Evolutionary conservation across 495 filamentous ascomycete species (phyloP), one percentile per base, ranked within the genome.

Genomic region (Aspergillus steynii): DNA sequence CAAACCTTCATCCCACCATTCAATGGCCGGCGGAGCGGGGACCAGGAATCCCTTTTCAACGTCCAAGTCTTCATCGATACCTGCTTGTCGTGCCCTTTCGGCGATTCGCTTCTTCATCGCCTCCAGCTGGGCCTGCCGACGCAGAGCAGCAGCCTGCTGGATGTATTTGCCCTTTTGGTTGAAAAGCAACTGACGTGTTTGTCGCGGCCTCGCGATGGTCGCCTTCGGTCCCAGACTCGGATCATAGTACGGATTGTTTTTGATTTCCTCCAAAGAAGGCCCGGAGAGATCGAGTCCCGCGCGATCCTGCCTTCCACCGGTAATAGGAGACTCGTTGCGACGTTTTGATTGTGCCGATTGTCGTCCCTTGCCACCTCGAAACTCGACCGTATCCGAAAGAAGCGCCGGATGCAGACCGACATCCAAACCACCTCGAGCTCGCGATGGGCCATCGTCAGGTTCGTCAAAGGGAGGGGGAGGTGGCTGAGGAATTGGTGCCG

Each of bases 131-230:
- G 89, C 91, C 74, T 96, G 91, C 61, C 91, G 82, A 50, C 95
- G 86, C 26, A 97, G 79, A 61, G 92, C 92, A 70, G 89, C 92
- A 2, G 90, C 96, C 72, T 97, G 94, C 62, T 90, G 86, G 55
- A 97, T 96, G 68, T 96, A 98, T 83, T 97, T 97, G 54, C 95
- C 95, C 71, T 96, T 96, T 67, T 93, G 88, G 75, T 97, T 96
- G 82, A 99, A 98, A 10, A 91, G 73, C 25, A 99, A 83, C 65
- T 91, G 86, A 49, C 90, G 86, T 2, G 90, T 79, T 56, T 88
- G 79, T 45, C 92, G 83, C 27, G 81, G 82, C 65, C 81, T 90
- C 29, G 83, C 82, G 7, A 84, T 78, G 2, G 86, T 84, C 25
- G 83, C 81, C 64, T 89, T 86, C 3, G 83, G 82, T 34, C 84